These are phyloP conservation scores for Acanthamoeba triangularis DNA, from an alignment of 208 protist genomes.

Conservation along the genomic window DNA sequence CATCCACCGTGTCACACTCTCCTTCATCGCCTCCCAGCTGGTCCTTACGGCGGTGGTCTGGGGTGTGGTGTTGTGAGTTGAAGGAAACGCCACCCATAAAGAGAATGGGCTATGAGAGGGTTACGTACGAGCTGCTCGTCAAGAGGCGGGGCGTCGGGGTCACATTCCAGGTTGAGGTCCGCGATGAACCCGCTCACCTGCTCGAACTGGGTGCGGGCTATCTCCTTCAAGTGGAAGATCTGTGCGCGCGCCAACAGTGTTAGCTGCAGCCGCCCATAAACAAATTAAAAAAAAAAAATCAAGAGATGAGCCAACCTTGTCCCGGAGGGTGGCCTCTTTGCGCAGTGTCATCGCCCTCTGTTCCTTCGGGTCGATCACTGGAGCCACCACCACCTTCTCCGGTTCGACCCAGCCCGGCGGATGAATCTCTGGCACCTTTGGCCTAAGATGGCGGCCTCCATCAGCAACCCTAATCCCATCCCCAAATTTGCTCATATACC, in stretches of 20 bases:
- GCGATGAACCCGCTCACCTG: neutral
- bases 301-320: neutral
- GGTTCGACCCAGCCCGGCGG: neutral
- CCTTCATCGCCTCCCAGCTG: neutral
- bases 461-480: too few relatives aligned
- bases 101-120: neutral
- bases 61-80: neutral
- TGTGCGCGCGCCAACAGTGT: neutral
- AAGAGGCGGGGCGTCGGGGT: neutral
- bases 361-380: neutral
- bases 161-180: neutral
- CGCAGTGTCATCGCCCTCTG: neutral
- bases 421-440: neutral
- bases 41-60: neutral
- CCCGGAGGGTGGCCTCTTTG: neutral
- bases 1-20: neutral
- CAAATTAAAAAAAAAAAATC: neutral
- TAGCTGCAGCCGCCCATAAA: neutral
- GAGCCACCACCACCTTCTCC: neutral
- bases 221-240: neutral
- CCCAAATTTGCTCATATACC: too few relatives aligned
- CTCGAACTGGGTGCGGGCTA: neutral
- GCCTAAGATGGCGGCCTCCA: too few relatives aligned
- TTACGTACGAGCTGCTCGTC: neutral
- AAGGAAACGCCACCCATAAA: neutral